Conservation (phyloP, 1,139 yeast genomes). For the Pichia sp. region DNA sequence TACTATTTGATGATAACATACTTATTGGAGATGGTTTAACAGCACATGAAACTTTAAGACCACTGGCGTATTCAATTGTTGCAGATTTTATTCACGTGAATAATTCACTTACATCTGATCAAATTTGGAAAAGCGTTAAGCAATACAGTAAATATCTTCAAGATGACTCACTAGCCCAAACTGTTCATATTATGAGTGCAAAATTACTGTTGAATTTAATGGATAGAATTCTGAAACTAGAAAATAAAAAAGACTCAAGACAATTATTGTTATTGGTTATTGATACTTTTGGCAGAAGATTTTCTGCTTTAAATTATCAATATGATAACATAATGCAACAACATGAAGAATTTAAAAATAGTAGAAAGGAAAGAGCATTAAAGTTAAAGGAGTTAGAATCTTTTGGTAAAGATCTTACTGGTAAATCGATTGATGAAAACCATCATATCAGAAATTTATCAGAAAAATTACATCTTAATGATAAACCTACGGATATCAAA, state of each 20-base stretch:
- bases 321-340: slow-evolving; percentile 60
- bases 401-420: slow-evolving; percentile 23
- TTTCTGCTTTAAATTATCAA: slow-evolving; percentile 67
- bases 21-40: slow-evolving; percentile 91
- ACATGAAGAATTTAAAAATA: slow-evolving; percentile 49
- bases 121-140: slow-evolving; percentile 81
- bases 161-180: slow-evolving; percentile 76
- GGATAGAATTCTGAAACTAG: slow-evolving; percentile 79
- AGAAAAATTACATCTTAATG: slow-evolving; percentile 10
- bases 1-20: slow-evolving; percentile 79
- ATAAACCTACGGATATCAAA: not conserved
- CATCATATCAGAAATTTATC: slow-evolving; percentile 14
- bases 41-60: slow-evolving; percentile 77
- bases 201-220: slow-evolving; percentile 80
- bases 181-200: slow-evolving; percentile 97
- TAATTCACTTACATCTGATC: slow-evolving; percentile 73
- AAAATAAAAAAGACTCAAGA: slow-evolving; percentile 78
- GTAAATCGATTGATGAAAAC: slow-evolving; percentile 20
- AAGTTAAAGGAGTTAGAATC: slow-evolving; percentile 34
- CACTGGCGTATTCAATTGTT: slow-evolving; percentile 90
- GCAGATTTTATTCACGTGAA: slow-evolving; percentile 95
- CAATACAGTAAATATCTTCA: slow-evolving; percentile 78
- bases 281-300: slow-evolving; percentile 81
- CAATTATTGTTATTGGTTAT: slow-evolving; percentile 76
- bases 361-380: slow-evolving; percentile 36